phyloP scores from a whole-genome alignment of 805 yeast species.

The Candida loeiensis region DNA sequence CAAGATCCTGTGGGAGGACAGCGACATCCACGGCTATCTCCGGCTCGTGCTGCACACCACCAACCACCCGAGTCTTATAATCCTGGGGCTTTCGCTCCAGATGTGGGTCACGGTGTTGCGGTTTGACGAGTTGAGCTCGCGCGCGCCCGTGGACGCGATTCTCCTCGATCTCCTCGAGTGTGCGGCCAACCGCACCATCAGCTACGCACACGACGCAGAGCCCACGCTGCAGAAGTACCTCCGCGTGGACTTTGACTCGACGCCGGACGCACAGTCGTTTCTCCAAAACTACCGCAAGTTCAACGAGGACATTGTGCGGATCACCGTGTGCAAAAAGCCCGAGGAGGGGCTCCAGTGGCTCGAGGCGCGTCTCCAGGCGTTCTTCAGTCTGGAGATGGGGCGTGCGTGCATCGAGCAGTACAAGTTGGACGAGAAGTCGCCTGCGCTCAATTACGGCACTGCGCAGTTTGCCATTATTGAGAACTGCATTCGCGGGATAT shows the following conservation, averaged over 20 bases:
- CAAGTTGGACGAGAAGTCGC: conserved; percentile 52
- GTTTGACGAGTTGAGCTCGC: conserved; percentile 66
- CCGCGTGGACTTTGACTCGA: conserved; percentile 84
- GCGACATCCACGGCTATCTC: conserved; percentile 68
- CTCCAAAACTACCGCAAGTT: conserved; percentile 76
- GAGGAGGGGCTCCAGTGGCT: conserved; percentile 80
- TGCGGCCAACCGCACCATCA: conserved; percentile 73
- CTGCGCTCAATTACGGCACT: conserved; percentile 71
- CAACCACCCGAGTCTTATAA: conserved; percentile 78
- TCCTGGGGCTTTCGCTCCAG: conserved; percentile 85
- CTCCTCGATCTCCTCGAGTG: conserved; percentile 69
- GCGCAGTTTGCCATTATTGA: conserved; percentile 85
- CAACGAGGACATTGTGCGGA: conserved; percentile 86
- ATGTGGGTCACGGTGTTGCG: conserved; percentile 92
- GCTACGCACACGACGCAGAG: conserved; percentile 66
- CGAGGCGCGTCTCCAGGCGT: conserved; percentile 64
- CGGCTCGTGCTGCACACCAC: conserved; percentile 77
- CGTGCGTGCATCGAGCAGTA: conserved; percentile 54
- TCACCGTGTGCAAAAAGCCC: conserved; percentile 82
- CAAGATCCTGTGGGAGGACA: conserved; percentile 46
- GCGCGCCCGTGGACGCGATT: conserved; percentile 50
- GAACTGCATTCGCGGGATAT: conserved; percentile 85
- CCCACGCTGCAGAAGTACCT: conserved; percentile 62
- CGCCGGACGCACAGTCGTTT: conserved; percentile 74
- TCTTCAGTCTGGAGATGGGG: conserved; percentile 71